phyloP scores from a whole-genome alignment of 139 green algal species.

The Penium margaritaceum region DNA sequence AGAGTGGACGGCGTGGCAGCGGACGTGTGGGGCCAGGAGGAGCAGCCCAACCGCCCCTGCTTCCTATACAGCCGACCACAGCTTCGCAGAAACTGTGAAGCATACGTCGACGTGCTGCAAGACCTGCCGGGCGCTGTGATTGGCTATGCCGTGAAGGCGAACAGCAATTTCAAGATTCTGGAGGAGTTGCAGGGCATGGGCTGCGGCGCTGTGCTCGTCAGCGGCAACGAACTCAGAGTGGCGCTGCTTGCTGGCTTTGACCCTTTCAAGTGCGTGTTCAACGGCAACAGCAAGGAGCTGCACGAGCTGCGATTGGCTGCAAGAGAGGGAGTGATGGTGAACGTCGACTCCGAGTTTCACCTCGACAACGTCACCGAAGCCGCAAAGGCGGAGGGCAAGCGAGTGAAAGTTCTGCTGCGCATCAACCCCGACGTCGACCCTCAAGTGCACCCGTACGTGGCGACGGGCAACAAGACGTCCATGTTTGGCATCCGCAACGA shows the following conservation, averaged over 20 bases:
- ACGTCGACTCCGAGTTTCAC: conserved; percentile 95
- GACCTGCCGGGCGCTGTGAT: conserved; percentile 76
- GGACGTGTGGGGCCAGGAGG: conserved; percentile 45
- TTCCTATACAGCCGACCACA: conserved; percentile 80
- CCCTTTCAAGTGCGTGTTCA: conserved; percentile 74
- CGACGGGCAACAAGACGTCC: conserved; percentile 68
- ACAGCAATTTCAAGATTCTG: conserved; percentile 94
- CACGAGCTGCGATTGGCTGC: conserved; percentile 82
- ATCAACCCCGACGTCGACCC: conserved; percentile 98
- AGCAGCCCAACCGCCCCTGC: conserved; percentile 69
- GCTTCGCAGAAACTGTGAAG: conserved; percentile 43
- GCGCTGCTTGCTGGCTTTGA: conserved; percentile 82
- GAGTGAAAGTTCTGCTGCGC: conserved; percentile 67
- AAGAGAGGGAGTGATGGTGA: conserved; percentile 77
- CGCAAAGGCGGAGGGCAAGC: conserved; percentile 51
- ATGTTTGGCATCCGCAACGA: conserved; percentile 98
- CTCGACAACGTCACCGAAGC: conserved; percentile 67
- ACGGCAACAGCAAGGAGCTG: conserved; percentile 93
- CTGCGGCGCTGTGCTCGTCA: conserved; percentile 82
- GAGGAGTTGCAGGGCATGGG: conserved; percentile 62
- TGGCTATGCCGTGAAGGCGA: conserved; percentile 93
- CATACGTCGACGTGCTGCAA: conserved; percentile 76
- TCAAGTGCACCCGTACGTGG: conserved; percentile 48
- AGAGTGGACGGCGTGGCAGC: conserved; percentile 73
- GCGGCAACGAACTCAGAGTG: conserved; percentile 85